These are phyloP conservation scores for Pistacia atlantica DNA, from an alignment of 345 rosid genomes.

Conservation along the genomic window DNA sequence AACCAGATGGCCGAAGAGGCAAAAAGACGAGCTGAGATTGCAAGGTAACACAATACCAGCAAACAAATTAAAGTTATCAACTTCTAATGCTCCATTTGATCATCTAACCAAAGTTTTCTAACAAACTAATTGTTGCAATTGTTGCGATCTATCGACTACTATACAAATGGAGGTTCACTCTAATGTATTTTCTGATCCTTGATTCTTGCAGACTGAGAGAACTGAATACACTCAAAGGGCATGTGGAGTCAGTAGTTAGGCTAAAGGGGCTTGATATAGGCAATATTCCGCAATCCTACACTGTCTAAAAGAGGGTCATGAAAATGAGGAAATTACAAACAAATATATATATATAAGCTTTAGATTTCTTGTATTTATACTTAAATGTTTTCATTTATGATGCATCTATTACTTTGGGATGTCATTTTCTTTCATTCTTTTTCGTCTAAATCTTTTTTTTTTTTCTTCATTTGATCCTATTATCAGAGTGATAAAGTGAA, in stretches of 20 bases:
- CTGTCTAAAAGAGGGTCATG: constrained; percentile 31
- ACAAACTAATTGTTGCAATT: not conserved
- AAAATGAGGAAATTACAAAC: not conserved
- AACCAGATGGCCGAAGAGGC: constrained; percentile 64
- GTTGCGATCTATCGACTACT: not conserved
- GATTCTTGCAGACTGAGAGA: constrained; percentile 52
- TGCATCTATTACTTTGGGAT: too few species aligned
- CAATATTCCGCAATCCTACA: constrained; percentile 58
- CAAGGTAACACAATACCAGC: constrained; percentile 30
- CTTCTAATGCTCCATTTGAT: too few species aligned
- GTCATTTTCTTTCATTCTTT: too few species aligned
- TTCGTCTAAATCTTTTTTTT: not conserved
- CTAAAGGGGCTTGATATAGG: constrained; percentile 59
- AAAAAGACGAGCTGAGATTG: constrained; percentile 54
- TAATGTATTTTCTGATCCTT: not conserved
- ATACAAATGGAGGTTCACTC: not conserved
- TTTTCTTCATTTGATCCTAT: not conserved
- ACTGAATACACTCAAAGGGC: constrained; percentile 51
- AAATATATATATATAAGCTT: not conserved
- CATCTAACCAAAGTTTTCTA: too few species aligned
- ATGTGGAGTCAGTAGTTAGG: constrained; percentile 56
- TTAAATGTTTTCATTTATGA: too few species aligned
- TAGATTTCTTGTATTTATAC: not conserved
- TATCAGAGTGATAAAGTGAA: too few species aligned
- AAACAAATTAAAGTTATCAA: too few species aligned